These are phyloP conservation scores for Butyriboletus appendiculatus DNA, from an alignment of 1,284 basidiomycete genomes.

Conservation along the genomic window DNA sequence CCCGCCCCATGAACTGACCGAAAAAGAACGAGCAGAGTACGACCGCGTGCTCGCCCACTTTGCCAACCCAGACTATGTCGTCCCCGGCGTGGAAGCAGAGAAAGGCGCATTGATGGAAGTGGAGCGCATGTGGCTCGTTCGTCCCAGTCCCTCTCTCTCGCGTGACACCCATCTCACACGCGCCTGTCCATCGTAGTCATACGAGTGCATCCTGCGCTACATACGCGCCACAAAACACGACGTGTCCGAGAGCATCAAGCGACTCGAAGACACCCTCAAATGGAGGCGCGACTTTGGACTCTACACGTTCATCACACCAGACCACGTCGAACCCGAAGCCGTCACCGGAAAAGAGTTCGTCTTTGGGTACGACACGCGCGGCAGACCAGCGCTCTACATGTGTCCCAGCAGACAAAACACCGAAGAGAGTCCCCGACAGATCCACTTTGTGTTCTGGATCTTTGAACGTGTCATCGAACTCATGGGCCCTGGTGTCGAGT, in stretches of 20 bases:
- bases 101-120: slow-evolving; percentile 55
- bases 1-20: slow-evolving; percentile 42
- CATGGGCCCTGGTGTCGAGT: slow-evolving; percentile 79
- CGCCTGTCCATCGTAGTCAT: slow-evolving; percentile 41
- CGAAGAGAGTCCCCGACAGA: slow-evolving; percentile 68
- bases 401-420: slow-evolving; percentile 86
- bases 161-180: not conserved
- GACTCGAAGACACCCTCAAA: slow-evolving; percentile 66
- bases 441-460: slow-evolving; percentile 76
- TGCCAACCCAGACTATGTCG: slow-evolving; percentile 46
- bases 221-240: slow-evolving; percentile 75
- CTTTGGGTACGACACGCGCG: slow-evolving; percentile 72
- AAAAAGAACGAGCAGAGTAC: slow-evolving; percentile 52
- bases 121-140: slow-evolving; percentile 75
- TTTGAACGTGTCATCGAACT: slow-evolving; percentile 72
- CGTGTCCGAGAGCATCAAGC: slow-evolving; percentile 51
- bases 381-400: slow-evolving; percentile 77
- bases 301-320: slow-evolving; percentile 56
- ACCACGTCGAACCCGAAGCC: slow-evolving; percentile 69
- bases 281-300: slow-evolving; percentile 78
- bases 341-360: slow-evolving; percentile 74
- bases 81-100: slow-evolving; percentile 46
- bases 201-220: slow-evolving; percentile 70
- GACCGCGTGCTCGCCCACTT: slow-evolving; percentile 63
- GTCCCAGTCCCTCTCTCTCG: slow-evolving; percentile 19